Percentiles rank a stretch among this genome's conserved stretches.
Conservation (phyloP, 345 rosid species). For the Erodium maritimum region DNA sequence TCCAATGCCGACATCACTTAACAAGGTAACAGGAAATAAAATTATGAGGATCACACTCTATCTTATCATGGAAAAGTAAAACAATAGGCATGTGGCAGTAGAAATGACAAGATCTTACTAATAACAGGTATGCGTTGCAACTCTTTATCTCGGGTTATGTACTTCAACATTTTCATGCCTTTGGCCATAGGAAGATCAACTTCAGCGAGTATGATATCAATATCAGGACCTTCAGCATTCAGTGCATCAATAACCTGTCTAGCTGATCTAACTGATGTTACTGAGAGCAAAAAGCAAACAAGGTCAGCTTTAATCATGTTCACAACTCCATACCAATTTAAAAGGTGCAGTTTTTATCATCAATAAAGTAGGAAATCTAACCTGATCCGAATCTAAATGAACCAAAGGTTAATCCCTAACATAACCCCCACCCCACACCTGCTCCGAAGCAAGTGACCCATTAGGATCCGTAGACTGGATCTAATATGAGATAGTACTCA, state of each 20-base stretch:
- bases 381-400: too few relatives aligned
- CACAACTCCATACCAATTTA: background rate
- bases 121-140: conserved; percentile 86
- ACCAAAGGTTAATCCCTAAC: too few relatives aligned
- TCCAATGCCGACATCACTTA: conserved; percentile 45
- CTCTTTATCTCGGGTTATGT: conserved; percentile 72
- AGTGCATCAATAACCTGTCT: conserved; percentile 93
- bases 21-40: conserved; percentile 12
- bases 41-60: background rate
- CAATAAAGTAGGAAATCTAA: too few relatives aligned
- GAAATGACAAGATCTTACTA: conserved; percentile 41
- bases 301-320: conserved; percentile 6
- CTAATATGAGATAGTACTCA: too few relatives aligned
- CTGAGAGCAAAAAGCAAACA: conserved; percentile 29
- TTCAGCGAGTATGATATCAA: conserved; percentile 94
- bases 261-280: conserved; percentile 78
- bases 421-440: too few relatives aligned
- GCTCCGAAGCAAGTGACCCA: too few relatives aligned
- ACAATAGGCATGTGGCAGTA: background rate
- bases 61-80: background rate
- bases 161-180: conserved; percentile 94
- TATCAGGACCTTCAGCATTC: conserved; percentile 91
- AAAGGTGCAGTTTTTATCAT: background rate
- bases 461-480: too few relatives aligned
- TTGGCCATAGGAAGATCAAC: conserved; percentile 92